phyloP scores from a whole-genome alignment of 202 grass and related monocot species.

The Setaria italica region DNA sequence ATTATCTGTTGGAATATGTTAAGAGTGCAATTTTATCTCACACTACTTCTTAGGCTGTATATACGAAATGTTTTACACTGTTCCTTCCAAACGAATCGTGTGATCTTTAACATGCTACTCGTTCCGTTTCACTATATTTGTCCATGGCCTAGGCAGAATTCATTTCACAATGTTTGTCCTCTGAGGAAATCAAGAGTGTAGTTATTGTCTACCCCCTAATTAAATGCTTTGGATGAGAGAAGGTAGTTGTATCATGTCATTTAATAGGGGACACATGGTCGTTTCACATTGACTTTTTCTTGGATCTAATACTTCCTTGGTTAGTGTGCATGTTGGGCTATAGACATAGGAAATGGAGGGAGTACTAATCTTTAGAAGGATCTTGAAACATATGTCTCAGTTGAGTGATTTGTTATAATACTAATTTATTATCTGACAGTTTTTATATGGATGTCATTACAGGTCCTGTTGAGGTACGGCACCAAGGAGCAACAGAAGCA shows the following conservation, averaged over 20 bases:
- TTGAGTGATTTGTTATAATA: not conserved
- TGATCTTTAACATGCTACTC: constrained; percentile 1
- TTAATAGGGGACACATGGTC: too few species aligned
- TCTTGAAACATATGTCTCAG: constrained; percentile 20
- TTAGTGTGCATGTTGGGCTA: not conserved
- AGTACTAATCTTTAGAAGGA: not conserved
- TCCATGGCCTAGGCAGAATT: too few species aligned
- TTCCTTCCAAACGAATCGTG: not conserved
- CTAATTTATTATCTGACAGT: constrained; percentile 13
- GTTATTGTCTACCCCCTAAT: too few species aligned
- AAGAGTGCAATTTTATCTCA: not conserved
- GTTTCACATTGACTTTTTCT: too few species aligned
- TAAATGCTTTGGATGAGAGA: too few species aligned
- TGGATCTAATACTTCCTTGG: not conserved
- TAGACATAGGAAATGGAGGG: not conserved
- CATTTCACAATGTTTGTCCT: too few species aligned
- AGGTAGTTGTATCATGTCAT: too few species aligned
- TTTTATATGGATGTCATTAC: constrained; percentile 35
- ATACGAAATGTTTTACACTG: not conserved
- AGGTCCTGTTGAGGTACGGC: constrained; percentile 94
- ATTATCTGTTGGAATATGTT: not conserved
- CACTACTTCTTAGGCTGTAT: not conserved
- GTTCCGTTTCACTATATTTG: too few species aligned
- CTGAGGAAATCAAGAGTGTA: too few species aligned
- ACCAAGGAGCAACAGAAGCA: constrained; percentile 87